Percentiles rank a stretch among this genome's conserved stretches.
These are phyloP conservation scores for Bathelium albidoporum DNA, from an alignment of 495 filamentous ascomycete species.

Conservation along the genomic window DNA sequence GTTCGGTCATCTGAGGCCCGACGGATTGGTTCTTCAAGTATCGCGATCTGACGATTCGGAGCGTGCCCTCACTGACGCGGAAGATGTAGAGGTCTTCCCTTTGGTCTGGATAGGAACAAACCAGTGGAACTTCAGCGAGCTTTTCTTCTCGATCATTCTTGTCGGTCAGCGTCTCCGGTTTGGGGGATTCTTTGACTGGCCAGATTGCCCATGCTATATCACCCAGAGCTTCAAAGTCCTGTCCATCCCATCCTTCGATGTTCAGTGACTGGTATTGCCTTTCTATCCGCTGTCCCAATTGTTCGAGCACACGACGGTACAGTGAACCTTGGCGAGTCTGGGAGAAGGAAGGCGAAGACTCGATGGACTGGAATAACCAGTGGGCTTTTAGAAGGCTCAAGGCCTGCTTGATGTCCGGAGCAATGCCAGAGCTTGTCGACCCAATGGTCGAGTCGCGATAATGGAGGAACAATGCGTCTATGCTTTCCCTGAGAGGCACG, in stretches of 20 bases:
- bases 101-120: background rate
- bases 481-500: conserved; percentile 10
- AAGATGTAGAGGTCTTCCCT: conserved; percentile 6
- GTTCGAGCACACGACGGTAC: conserved; percentile 1
- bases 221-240: conserved; percentile 3
- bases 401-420: conserved; percentile 4
- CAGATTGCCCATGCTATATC: conserved; percentile 2
- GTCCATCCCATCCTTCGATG: background rate
- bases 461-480: conserved; percentile 10
- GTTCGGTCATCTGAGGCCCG: conserved; percentile 1
- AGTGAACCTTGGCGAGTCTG: conserved; percentile 7
- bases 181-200: background rate
- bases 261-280: conserved; percentile 25
- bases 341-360: background rate
- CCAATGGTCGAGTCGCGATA: background rate
- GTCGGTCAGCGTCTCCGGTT: conserved; percentile 1
- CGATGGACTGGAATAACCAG: conserved; percentile 10
- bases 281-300: conserved; percentile 6
- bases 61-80: conserved; percentile 4
- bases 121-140: conserved; percentile 2
- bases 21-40: background rate
- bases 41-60: background rate
- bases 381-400: conserved; percentile 13
- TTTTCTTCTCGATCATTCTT: conserved; percentile 9
- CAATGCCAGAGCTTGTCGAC: background rate